Evolutionary conservation across 2,329 filamentous ascomycete genomes (phyloP).

Genomic region (Fusarium temperatum): DNA sequence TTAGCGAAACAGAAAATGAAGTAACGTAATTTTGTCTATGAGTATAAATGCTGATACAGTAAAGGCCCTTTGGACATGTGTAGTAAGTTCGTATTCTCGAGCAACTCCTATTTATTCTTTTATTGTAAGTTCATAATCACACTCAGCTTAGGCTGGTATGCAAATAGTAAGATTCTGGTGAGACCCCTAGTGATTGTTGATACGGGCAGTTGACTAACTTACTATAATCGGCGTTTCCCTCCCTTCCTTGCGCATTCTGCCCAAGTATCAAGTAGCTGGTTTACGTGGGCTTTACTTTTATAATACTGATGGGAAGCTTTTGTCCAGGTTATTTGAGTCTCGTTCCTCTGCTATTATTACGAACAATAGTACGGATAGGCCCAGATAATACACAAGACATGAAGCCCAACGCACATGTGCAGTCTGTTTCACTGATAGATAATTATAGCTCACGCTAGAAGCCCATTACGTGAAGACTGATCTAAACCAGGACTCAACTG

Average conservation of each 20-base stretch:
- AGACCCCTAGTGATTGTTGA: not conserved
- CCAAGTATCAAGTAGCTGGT: not conserved
- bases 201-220: not conserved
- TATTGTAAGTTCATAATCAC: not conserved
- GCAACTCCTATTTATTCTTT: too few relatives aligned
- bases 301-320: not conserved
- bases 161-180: not conserved
- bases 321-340: not conserved
- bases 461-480: not conserved
- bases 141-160: not conserved
- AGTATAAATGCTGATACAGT: not conserved
- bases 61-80: not conserved
- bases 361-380: not conserved
- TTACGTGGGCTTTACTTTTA: not conserved
- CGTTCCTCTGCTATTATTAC: not conserved
- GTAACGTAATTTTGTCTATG: not conserved
- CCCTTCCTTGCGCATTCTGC: not conserved
- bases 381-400: not conserved
- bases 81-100: not conserved
- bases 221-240: not conserved
- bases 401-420: slow-evolving; percentile 8
- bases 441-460: slow-evolving; percentile 19
- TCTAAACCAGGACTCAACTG: not conserved
- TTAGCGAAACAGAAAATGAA: not conserved
- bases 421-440: slow-evolving; percentile 3